Evolutionary conservation across 208 protist genomes (phyloP), one percentile per base, ranked within the genome.

Genomic region (Porcisia hertigi): DNA sequence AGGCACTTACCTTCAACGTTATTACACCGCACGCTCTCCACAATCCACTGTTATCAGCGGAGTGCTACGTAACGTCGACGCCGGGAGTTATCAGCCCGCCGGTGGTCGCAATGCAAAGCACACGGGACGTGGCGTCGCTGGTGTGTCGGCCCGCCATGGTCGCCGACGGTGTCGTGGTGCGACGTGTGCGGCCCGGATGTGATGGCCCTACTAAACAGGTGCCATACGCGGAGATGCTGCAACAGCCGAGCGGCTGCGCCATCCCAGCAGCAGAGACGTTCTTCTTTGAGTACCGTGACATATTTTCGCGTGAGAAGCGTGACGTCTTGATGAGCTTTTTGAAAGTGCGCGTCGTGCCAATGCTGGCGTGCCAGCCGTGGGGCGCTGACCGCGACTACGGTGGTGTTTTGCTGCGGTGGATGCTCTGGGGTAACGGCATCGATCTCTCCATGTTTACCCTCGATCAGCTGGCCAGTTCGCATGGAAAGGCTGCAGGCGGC

Each of bases 371-470:
- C 69, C 65, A 80, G 69, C 88, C 93, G 7, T 95, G 91, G 93
- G 65, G 65, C 54, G 79, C 86, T 25, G 76, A 62, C 58, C 53
- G 77, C 16, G 65, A 82, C 54, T 93, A 94, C 77, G 73, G 88
- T 39, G 81, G 69, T 47, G 80, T 89, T 3, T 62, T 97, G 69
- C 77, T 95, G 62, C 87, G 89, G 4, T 95, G 93, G 90, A 92
- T 93, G 88, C 73, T 97, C 53, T 97, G 93, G 93, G 93, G 91
- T 41, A 97, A 97, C 73, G 88, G 85, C 20, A 77, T 97, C 23
- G 93, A 97, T 76, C 84, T 95, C 45, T 94, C 88, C 71, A 97
- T 95, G 89, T 97, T 97, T 72, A 93, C 93, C 45, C 43, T 94
- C n/a, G 89, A 94, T 54, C 83, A 95, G 83, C 86, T 97, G 36